Conservation (phyloP, 495 filamentous ascomycete species). For the Halenospora varia region DNA sequence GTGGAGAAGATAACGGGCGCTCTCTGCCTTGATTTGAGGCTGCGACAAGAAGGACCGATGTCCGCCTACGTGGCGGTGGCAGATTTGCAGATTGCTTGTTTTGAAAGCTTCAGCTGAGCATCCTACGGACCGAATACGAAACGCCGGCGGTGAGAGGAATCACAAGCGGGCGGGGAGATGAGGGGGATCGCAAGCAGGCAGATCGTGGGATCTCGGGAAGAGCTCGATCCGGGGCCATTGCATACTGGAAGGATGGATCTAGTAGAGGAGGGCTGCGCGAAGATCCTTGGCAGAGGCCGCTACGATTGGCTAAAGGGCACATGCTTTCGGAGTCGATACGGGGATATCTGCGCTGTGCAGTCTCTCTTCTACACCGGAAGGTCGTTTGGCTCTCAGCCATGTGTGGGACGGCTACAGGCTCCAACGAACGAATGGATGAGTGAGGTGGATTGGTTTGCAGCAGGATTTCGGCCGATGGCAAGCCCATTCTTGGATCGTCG, state of each 20-base stretch:
- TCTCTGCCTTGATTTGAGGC: constrained; percentile 4
- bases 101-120: constrained; percentile 4
- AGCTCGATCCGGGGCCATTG: neutral
- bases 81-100: neutral
- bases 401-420: neutral
- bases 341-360: neutral
- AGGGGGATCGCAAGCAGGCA: neutral
- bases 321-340: neutral
- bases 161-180: constrained; percentile 5
- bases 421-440: neutral
- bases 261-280: neutral
- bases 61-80: constrained; percentile 4
- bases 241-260: constrained; percentile 5
- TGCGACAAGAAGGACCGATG: constrained; percentile 18
- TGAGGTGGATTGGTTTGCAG: neutral
- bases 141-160: neutral
- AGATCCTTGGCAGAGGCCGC: neutral
- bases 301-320: neutral
- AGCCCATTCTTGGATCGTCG: neutral
- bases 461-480: neutral
- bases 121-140: constrained; percentile 5
- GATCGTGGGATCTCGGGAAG: neutral
- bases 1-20: too few relatives aligned
- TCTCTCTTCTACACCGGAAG: neutral
- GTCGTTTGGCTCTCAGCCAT: neutral